A percentile compares a stretch with the other conserved stretches of the same genome.
Evolutionary conservation across 192 early-diverging fungal genomes (phyloP).

Genomic region (Umbelopsis vinacea): DNA sequence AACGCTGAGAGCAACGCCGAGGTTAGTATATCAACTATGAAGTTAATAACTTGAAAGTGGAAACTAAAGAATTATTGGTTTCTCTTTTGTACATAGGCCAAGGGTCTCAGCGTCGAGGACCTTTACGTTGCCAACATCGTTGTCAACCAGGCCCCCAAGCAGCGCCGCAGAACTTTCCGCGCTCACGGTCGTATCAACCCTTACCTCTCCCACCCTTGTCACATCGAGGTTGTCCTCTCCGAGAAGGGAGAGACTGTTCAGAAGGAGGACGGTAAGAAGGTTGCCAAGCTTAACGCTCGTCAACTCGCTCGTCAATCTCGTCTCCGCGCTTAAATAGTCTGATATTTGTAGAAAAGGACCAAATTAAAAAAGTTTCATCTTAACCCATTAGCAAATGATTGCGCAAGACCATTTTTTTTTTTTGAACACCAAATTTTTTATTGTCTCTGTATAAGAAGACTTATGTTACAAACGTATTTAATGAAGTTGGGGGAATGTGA

Average conservation of each 20-base stretch:
- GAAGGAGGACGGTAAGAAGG: conserved; percentile 66
- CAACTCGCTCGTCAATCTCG: conserved; percentile 59
- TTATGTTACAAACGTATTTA: conserved; percentile 22
- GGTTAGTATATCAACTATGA: conserved; percentile 45
- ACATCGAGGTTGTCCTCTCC: conserved; percentile 93
- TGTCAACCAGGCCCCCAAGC: conserved; percentile 98
- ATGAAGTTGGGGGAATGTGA: background rate
- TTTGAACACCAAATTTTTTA: background rate
- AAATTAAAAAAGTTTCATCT: conserved; percentile 22
- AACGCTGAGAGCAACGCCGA: conserved; percentile 98
- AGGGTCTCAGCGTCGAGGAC: conserved; percentile 89
- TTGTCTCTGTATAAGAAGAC: background rate
- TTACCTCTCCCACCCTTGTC: conserved; percentile 94
- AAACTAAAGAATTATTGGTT: background rate
- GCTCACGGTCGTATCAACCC: conserved; percentile 96
- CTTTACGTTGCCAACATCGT: conserved; percentile 93
- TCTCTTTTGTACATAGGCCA: conserved; percentile 56
- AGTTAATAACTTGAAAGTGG: background rate
- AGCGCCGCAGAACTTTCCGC: conserved; percentile 96
- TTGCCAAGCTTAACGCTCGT: conserved; percentile 56
- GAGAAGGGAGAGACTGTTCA: conserved; percentile 87
- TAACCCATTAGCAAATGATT: background rate
- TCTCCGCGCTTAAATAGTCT: conserved; percentile 29
- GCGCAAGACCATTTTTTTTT: background rate
- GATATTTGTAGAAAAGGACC: conserved; percentile 22